Percentiles rank a stretch among this genome's conserved stretches.
phyloP scores from a whole-genome alignment of 768 basidiomycete species.

The Tylopilus felleus region DNA sequence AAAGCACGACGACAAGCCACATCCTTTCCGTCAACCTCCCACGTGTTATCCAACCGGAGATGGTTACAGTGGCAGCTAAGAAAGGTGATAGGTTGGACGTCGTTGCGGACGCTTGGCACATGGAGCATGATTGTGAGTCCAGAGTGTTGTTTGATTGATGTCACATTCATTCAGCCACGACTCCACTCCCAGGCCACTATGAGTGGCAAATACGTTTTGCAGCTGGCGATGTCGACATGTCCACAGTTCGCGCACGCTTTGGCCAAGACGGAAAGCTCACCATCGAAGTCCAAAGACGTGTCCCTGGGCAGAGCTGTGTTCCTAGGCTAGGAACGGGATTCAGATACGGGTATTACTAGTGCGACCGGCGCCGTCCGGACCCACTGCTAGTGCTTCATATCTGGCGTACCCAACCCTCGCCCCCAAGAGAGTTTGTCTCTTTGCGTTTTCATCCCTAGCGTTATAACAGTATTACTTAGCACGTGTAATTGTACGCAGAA shows the following conservation, averaged over 20 bases:
- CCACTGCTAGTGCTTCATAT: background rate
- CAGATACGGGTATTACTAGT: conserved; percentile 26
- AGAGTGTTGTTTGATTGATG: background rate
- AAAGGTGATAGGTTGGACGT: conserved; percentile 55
- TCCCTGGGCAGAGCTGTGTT: conserved; percentile 25
- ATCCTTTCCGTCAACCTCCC: conserved; percentile 50
- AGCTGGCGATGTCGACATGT: conserved; percentile 53
- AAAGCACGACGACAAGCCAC: conserved; percentile 39
- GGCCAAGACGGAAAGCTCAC: conserved; percentile 44
- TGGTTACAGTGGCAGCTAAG: conserved; percentile 62
- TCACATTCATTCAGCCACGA: conserved; percentile 1
- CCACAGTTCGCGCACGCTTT: conserved; percentile 48
- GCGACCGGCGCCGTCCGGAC: no score
- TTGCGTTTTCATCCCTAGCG: conserved; percentile 7
- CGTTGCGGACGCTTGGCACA: conserved; percentile 62
- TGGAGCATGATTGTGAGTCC: conserved; percentile 55
- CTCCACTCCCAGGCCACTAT: conserved; percentile 45
- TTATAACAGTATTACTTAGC: conserved; percentile 22
- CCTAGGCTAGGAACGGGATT: conserved; percentile 27
- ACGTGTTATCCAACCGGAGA: conserved; percentile 48
- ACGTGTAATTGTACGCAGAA: conserved; percentile 24
- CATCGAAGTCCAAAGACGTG: conserved; percentile 40
- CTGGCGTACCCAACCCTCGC: background rate
- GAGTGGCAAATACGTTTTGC: conserved; percentile 60
- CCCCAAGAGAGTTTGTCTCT: conserved; percentile 4